Base-by-base conservation (phyloP, 169 alveolate species). In the Cryptosporidium parvum region DNA sequence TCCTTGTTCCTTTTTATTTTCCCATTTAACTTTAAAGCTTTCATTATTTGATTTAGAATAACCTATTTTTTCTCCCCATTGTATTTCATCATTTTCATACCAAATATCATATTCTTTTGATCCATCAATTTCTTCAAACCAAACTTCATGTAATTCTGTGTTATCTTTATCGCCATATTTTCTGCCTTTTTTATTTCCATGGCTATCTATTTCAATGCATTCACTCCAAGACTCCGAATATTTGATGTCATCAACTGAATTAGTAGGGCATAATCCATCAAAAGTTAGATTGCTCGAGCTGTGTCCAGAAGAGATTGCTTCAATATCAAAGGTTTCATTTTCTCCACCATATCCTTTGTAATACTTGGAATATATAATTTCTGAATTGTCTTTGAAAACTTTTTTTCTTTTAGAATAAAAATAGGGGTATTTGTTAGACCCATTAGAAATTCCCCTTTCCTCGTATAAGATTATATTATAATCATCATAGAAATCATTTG, bases 101-200 rank as follows among this genome's bases (percentile, higher is more conserved):
- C 89, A 80, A 42, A 52, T n/a, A 62, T 80, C 89, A 44, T 3
- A 59, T 48, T 80, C 89, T 26, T 59, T 80, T 62, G 89, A 59
- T 39, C 89, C 89, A 80, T 80, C 89, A 0, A 44, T 65, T 62
- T 62, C 29, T 80, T 80, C 89, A 10, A 62, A 80, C 89, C 89
- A 80, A 65, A 80, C 89, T 80, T 80, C 89, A 59, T 42, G 51
- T 65, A 75, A 80, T 18, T 65, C 51, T 21, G 21, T 62, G 29
- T 21, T 48, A 14, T 65, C 69, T 45, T 45, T 65, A 26, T 18
- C 26, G 12, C 75, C 89, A 62, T 53, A 31, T 59, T 80, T 80
- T 5, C 65, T 80, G 21, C 89, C 89, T 37, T 31, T 65, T 42
- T 39, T 80, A 37, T 80, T 62, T 52, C 89, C 89, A 80, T 80